These are phyloP conservation scores for Saturnispora ahearnii DNA, from an alignment of 805 yeast species.

Conservation along the genomic window DNA sequence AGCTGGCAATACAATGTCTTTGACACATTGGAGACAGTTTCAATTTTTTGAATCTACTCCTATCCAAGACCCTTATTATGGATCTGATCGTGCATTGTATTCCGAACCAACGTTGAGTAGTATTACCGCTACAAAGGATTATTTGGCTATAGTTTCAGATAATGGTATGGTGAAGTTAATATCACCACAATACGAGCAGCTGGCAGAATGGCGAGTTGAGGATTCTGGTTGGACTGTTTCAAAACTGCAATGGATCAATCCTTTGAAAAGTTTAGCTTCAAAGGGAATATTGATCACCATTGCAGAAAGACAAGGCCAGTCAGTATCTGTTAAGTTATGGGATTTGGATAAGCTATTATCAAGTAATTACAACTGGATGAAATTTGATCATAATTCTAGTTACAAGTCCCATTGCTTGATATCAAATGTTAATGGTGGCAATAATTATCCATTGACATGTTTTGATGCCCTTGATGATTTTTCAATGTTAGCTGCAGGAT, in stretches of 20 bases:
- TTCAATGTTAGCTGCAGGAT: conserved; percentile 66
- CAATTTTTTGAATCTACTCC: conserved; percentile 80
- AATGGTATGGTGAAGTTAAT: conserved; percentile 49
- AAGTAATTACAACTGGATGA: conserved; percentile 14
- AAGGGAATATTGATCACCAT: conserved; percentile 45
- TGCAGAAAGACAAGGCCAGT: conserved; percentile 66
- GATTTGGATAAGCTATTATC: conserved; percentile 44
- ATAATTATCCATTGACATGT: conserved; percentile 71
- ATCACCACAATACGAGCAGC: conserved; percentile 37
- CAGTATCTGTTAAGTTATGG: conserved; percentile 66
- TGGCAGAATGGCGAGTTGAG: conserved; percentile 51
- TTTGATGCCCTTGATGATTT: conserved; percentile 46
- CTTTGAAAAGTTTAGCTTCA: conserved; percentile 25
- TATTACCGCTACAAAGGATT: conserved; percentile 46
- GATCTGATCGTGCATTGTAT: conserved; percentile 54
- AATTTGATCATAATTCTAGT: conserved; percentile 26
- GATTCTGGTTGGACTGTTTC: conserved; percentile 58
- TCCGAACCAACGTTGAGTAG: conserved; percentile 71
- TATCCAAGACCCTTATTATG: conserved; percentile 71
- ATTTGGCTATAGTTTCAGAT: conserved; percentile 51
- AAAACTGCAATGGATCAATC: conserved; percentile 30
- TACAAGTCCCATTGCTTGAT: conserved; percentile 57
- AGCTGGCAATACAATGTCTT: conserved; percentile 19
- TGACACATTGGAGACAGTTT: conserved; percentile 50
- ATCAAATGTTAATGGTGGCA: conserved; percentile 48